Percentiles rank a stretch among this genome's conserved stretches.
phyloP scores from a whole-genome alignment of 2,329 filamentous ascomycete species.

The Arachnomyces sp. region DNA sequence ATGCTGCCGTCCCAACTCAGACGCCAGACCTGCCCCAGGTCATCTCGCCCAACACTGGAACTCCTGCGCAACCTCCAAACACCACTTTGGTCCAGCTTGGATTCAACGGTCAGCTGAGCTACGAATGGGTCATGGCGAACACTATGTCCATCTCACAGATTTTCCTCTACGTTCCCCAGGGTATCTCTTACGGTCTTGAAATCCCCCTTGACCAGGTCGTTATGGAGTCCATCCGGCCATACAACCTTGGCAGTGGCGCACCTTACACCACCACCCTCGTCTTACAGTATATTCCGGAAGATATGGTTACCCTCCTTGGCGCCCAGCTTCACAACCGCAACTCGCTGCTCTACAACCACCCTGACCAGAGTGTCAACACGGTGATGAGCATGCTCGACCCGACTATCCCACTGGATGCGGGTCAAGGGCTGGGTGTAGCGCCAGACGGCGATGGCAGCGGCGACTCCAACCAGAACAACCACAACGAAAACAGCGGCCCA shows the following conservation, averaged over 20 bases:
- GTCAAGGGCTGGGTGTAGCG: slow-evolving; percentile 25
- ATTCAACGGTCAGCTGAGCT: slow-evolving; percentile 74
- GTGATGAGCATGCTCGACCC: slow-evolving; percentile 78
- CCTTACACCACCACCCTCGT: slow-evolving; percentile 72
- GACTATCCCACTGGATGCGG: slow-evolving; percentile 60
- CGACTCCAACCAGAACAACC: slow-evolving; percentile 23
- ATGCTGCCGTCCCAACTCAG: slow-evolving; percentile 45
- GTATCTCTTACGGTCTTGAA: slow-evolving; percentile 57
- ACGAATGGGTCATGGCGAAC: slow-evolving; percentile 66
- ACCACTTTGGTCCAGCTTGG: slow-evolving; percentile 72
- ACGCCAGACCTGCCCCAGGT: slow-evolving; percentile 63
- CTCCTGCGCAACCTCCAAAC: slow-evolving; percentile 51
- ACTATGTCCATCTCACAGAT: slow-evolving; percentile 72
- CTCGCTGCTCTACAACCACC: slow-evolving; percentile 66
- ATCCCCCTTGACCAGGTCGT: slow-evolving; percentile 42
- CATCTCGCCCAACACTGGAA: slow-evolving; percentile 61
- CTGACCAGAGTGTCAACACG: slow-evolving; percentile 55
- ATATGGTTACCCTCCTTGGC: slow-evolving; percentile 58
- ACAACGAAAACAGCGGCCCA: slow-evolving; percentile 7
- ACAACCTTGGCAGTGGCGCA: slow-evolving; percentile 50
- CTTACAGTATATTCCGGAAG: slow-evolving; percentile 65
- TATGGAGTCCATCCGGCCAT: slow-evolving; percentile 65
- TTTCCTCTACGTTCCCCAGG: slow-evolving; percentile 66
- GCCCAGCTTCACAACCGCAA: slow-evolving; percentile 63
- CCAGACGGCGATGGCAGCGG: slow-evolving; percentile 25